Base-by-base conservation (phyloP, 2,329 filamentous ascomycete genomes). In the Penicillium sp. region DNA sequence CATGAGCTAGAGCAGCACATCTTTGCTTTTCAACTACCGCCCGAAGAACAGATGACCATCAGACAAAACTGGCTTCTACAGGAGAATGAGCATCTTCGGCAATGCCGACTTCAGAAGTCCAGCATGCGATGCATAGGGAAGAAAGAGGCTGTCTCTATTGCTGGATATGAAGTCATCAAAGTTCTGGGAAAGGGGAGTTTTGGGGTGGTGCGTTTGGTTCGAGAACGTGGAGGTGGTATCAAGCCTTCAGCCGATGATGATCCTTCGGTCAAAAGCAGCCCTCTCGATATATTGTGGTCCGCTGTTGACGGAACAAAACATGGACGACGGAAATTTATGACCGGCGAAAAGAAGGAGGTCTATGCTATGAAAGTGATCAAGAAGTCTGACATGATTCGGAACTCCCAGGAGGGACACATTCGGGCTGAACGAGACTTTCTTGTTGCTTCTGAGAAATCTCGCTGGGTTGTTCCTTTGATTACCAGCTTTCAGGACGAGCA, bases 311-410 rank as follows among this genome's bases (percentile, higher is more conserved):
- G 45, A 12, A 38, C 48, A 6, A 57, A 48, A 33, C 39, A 30
- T 17, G 48, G 41, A 49, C 60, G 57, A 25, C 52, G 57, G 37
- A 58, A 44, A 23, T 50, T 52, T 8, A 54, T 61, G 47, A 50
- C 48, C 4, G 58, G 54, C 6, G 50, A 56, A 25, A 64, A 54
- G 40, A 75, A 72, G 34, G 75, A 84, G 40, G 79, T 95, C 0
- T 96, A 83, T 60, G 92, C 92, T 10, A 95, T 96, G 90, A 96
- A 96, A 60, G 85, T 95, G 20, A 96, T 96, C 50, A 80, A 84
- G 41, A 98, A 98, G 60, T 86, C 86, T 1, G 81, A 87, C 39
- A 96, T 95, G 89, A 73, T 96, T 38, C 79, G 82, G 9, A 92
- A 87, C 43, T 83, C 83, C 46, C 92, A 96, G 66, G 90, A 96